A percentile compares a stretch with the other conserved stretches of the same genome.
Evolutionary conservation across 148 eudicot species (phyloP).

Genomic region (Vaccinium darrowii): DNA sequence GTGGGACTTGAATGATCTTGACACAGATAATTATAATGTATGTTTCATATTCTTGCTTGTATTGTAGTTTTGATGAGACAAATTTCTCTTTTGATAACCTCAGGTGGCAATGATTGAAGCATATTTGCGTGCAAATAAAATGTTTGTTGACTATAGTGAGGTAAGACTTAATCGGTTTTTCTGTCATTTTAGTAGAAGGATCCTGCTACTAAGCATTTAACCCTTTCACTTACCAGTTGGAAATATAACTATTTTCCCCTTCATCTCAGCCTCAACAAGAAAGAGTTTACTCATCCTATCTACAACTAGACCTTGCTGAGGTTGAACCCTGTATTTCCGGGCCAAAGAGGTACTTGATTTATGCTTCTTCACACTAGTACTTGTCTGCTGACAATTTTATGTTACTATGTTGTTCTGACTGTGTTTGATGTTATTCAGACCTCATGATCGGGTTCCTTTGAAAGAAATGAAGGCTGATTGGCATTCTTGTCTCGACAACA

Average conservation of each 20-base stretch:
- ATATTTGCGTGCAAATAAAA: constrained; percentile 61
- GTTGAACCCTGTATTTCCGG: constrained; percentile 68
- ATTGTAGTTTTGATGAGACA: background rate
- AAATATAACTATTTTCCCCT: background rate
- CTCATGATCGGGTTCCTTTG: constrained; percentile 63
- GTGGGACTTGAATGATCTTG: constrained; percentile 2
- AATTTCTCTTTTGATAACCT: constrained; percentile 3
- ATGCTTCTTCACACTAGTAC: background rate
- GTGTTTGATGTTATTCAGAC: constrained; percentile 31
- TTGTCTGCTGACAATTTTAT: background rate
- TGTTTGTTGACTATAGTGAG: constrained; percentile 66
- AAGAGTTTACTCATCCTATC: constrained; percentile 50
- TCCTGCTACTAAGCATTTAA: background rate
- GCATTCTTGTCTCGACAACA: constrained; percentile 64
- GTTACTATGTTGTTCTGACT: constrained; percentile 1
- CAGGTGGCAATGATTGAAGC: constrained; percentile 73
- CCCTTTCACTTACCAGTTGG: background rate
- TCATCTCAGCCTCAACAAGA: constrained; percentile 53
- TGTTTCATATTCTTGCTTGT: constrained; percentile 9
- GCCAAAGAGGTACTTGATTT: constrained; percentile 50
- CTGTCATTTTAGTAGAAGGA: background rate
- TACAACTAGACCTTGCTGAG: constrained; percentile 45
- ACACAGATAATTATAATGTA: background rate
- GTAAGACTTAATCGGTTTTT: constrained; percentile 24
- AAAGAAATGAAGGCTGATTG: constrained; percentile 71